These are phyloP conservation scores for Calonectria montana DNA, from an alignment of 2,329 filamentous ascomycete species.

Conservation along the genomic window DNA sequence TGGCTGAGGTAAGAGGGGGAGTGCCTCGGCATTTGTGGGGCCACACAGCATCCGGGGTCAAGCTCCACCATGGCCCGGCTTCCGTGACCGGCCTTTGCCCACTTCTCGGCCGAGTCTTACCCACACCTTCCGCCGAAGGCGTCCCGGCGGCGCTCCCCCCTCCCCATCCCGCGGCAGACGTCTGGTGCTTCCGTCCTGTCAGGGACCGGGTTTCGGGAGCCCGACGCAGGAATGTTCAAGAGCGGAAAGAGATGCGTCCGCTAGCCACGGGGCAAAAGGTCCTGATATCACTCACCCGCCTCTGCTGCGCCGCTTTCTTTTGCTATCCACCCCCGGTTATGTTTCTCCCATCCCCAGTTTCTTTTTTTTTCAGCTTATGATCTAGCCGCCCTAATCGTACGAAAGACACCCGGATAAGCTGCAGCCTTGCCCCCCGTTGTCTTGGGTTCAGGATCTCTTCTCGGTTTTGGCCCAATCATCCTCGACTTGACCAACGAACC, in stretches of 20 bases:
- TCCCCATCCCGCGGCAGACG: not conserved
- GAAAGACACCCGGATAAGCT: not conserved
- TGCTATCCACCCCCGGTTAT: not conserved
- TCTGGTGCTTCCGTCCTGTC: not conserved
- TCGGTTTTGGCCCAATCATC: slow-evolving; percentile 2
- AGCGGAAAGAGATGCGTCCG: not conserved
- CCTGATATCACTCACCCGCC: not conserved
- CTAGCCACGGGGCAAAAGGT: not conserved
- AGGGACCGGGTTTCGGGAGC: slow-evolving; percentile 4
- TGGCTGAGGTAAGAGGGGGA: not conserved
- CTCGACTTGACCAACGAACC: not conserved
- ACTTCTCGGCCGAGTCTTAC: slow-evolving; percentile 36
- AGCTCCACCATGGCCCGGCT: not conserved
- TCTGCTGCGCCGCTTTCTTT: not conserved
- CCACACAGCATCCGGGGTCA: slow-evolving; percentile 18
- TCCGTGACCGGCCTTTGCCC: not conserved
- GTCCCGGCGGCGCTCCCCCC: not conserved
- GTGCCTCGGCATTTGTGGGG: slow-evolving; percentile 36
- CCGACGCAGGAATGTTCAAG: not conserved
- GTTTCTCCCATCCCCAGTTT: not conserved
- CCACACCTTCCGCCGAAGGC: slow-evolving; percentile 5
- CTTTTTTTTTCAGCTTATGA: not conserved
- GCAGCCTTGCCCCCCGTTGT: not conserved
- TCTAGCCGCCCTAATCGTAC: not conserved
- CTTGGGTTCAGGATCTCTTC: not conserved